These are phyloP conservation scores for Thraustochytrium sp. DNA, from an alignment of 352 stramenopile species.

Conservation along the genomic window DNA sequence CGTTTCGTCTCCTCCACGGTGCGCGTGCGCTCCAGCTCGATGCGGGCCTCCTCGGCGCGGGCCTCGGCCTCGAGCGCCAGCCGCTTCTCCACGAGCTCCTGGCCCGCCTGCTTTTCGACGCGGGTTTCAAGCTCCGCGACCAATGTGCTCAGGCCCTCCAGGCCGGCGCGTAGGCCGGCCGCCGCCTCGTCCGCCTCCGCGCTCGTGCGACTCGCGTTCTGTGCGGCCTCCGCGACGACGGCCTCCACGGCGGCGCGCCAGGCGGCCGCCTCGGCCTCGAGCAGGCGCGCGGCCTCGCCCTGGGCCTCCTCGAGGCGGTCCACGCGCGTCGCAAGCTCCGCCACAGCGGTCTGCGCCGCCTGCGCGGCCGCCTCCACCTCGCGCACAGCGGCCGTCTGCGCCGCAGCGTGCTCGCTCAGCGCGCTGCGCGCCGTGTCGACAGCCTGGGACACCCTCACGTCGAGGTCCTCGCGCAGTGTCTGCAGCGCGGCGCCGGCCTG, in stretches of 20 bases:
- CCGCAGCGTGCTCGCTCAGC: no score
- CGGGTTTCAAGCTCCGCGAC: neutral
- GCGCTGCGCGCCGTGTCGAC: neutral
- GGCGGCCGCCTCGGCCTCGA: neutral
- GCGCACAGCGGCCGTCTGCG: no score
- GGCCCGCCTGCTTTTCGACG: neutral
- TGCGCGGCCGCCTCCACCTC: no score
- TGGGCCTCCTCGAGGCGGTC: neutral
- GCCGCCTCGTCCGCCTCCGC: neutral
- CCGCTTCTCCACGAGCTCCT: constrained; percentile 34
- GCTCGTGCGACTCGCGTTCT: neutral
- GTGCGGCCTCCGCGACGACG: neutral
- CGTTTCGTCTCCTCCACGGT: neutral
- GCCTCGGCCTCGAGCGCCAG: constrained; percentile 8
- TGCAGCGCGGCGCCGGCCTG: neutral
- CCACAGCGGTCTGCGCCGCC: no score
- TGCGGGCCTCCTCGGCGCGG: constrained; percentile 9
- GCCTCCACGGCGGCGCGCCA: neutral
- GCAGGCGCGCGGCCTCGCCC: neutral
- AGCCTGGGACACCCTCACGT: neutral
- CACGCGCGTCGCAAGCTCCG: no score
- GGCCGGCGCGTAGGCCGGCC: neutral
- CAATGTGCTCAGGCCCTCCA: neutral
- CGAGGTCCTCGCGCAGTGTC: neutral
- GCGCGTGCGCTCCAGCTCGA: constrained; percentile 30